Percentiles rank a stretch among this genome's conserved stretches.
Conservation (phyloP, 1,139 yeast species). For the Entelexis paramagnoliae region DNA sequence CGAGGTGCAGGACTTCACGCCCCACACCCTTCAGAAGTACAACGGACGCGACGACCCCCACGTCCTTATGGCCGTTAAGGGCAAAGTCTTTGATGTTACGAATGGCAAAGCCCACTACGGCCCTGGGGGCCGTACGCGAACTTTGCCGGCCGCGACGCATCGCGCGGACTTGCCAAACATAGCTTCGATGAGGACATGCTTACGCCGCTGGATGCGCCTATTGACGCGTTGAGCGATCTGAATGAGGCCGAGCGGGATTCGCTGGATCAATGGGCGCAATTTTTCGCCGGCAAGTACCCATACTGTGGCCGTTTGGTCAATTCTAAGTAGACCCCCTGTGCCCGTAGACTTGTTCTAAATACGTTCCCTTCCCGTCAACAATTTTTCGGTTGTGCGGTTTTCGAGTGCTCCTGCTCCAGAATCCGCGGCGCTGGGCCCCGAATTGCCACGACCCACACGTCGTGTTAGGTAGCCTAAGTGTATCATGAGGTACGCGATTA, state of each 20-base stretch:
- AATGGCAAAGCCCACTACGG: conserved; percentile 82
- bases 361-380: too few species aligned
- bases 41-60: conserved; percentile 70
- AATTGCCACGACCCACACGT: too few species aligned
- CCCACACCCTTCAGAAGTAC: conserved; percentile 56
- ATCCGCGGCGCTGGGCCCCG: too few species aligned
- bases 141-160: conserved; percentile 95
- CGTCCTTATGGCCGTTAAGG: conserved; percentile 73
- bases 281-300: conserved; percentile 54
- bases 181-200: conserved; percentile 56
- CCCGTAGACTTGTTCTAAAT: too few species aligned
- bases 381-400: too few species aligned
- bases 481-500: too few species aligned
- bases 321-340: not conserved
- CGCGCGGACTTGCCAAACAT: conserved; percentile 83
- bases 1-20: conserved; percentile 73
- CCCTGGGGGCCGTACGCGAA: conserved; percentile 94
- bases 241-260: conserved; percentile 53
- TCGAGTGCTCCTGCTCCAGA: too few species aligned
- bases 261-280: conserved; percentile 73
- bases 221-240: conserved; percentile 60
- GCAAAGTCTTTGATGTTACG: conserved; percentile 77
- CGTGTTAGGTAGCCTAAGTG: too few species aligned
- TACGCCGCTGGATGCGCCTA: conserved; percentile 40
- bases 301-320: conserved; percentile 30